These are phyloP conservation scores for Lindgomyces ingoldianus DNA, from an alignment of 495 filamentous ascomycete species.

Conservation along the genomic window DNA sequence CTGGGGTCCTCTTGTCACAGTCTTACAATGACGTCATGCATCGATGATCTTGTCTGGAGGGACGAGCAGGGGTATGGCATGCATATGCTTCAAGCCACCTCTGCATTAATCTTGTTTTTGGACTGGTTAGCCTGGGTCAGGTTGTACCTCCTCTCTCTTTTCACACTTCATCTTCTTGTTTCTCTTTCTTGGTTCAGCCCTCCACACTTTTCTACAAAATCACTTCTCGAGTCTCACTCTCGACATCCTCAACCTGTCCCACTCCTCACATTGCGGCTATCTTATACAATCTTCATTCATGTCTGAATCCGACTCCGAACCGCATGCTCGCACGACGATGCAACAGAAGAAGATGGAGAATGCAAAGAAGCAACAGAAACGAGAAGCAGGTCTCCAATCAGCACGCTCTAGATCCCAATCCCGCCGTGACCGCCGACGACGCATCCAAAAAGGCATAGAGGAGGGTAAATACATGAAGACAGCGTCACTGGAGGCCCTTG, in stretches of 20 bases:
- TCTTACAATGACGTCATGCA: slow-evolving; percentile 20
- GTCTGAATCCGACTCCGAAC: slow-evolving; percentile 41
- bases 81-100: slow-evolving; percentile 1
- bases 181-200: background rate
- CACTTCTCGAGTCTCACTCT: background rate
- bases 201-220: background rate
- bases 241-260: background rate
- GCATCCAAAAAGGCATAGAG: slow-evolving; percentile 41
- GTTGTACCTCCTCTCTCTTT: slow-evolving; percentile 6
- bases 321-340: slow-evolving; percentile 41
- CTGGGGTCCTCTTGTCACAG: background rate
- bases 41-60: slow-evolving; percentile 12
- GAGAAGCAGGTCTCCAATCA: slow-evolving; percentile 41
- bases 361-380: slow-evolving; percentile 36
- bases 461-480: slow-evolving; percentile 51
- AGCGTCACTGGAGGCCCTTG: slow-evolving; percentile 45
- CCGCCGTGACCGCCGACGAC: slow-evolving; percentile 45
- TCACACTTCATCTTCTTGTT: too few relatives aligned
- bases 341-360: slow-evolving; percentile 44
- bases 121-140: slow-evolving; percentile 9
- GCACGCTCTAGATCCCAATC: slow-evolving; percentile 44
- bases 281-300: slow-evolving; percentile 35
- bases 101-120: slow-evolving; percentile 37
- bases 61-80: background rate
- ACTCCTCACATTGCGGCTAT: background rate